Evolutionary conservation across 805 yeast genomes (phyloP), one percentile per base, ranked within the genome.

Genomic region (Candida boidinii): DNA sequence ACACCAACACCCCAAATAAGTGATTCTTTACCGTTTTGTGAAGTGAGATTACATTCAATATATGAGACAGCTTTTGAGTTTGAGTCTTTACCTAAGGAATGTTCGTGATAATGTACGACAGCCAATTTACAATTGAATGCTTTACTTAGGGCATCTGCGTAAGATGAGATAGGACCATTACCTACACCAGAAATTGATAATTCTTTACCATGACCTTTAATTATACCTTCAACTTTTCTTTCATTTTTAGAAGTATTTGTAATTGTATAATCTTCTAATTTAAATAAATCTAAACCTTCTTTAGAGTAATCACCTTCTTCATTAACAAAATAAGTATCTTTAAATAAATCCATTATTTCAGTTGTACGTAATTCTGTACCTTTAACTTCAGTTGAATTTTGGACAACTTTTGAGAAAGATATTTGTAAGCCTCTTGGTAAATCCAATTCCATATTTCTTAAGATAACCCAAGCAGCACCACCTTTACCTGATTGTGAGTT

Each of bases 401-500:
- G 94, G 10, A 83, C 92, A 28, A 68, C 68, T 42, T 66, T 71
- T 20, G 88, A 79, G 53, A 79, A 83, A 26, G 78, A 80, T 26
- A 82, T 74, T 60, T 83, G 94, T 50, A 83, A 63, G 25, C 80
- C 81, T 54, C 90, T 73, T 26, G 94, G 94, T 45, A 84, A 68
- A 53, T 83, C 94, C 37, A 83, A 70, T 48, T 79, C 90, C 55
- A 84, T 67, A 43, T 73, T 70, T 43, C 84, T 69, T 51, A 83
- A 65, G 49, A 83, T 79, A 43, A 84, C 79, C 92, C 94, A 83
- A 5, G 94, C 84, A 9, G 90, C 81, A 44, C 94, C 94, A 48
- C 94, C 94, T 60, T 83, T 83, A 40, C 94, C 94, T 17, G 84
- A 73, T 60, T 83, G 94, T 10, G 92, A 82, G 59, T 83, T 83